Base-by-base conservation (phyloP, 1,139 yeast species). In the Yamadazyma friedrichii region DNA sequence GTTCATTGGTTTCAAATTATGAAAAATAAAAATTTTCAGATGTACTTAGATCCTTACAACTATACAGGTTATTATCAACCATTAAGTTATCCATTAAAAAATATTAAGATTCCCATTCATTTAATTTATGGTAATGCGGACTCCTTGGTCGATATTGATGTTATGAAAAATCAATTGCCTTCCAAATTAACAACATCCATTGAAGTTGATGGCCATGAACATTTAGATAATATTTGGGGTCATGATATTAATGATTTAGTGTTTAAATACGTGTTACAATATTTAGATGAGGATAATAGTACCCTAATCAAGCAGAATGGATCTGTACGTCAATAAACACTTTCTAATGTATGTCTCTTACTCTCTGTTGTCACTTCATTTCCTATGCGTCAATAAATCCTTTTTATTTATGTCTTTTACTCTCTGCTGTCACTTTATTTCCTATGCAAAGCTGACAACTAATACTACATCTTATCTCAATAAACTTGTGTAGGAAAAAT, bases 1-100 rank as follows among this genome's bases (percentile, higher is more conserved):
- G 97, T 89, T 28, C 98, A 91, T 63, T 91, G 98, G 98, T 91
- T 91, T 59, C 98, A 91, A 63, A 88, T 91, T 42, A 85, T 91
- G 48, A 71, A 86, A 35, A 73, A 87, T n/a, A 80, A 80, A 33
- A 78, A 80, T 40, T 89, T 91, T 59, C 96, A 88, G 61, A 84
- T 91, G 95, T 91, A 82, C 62, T 91, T 84, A 54, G 96, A 88
- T 45, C 35, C 41, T 12, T 44, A 58, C 15, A 60, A 52, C 35
- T 49, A 59, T 3, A 49, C 44, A 9, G 37, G 42, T 1, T 42
- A 62, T 25, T 62, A 75, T 15, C 61, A 72, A 28, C 70, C 77
- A 1, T 57, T 68, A 20, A 59, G 65, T 36, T 75, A 78, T 48
- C 76, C 81, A 0, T 60, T 72, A 38, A 61, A 63, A 42, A 85